Base-by-base conservation (phyloP, 2,329 filamentous ascomycete species). In the Diaporthe vaccinii region DNA sequence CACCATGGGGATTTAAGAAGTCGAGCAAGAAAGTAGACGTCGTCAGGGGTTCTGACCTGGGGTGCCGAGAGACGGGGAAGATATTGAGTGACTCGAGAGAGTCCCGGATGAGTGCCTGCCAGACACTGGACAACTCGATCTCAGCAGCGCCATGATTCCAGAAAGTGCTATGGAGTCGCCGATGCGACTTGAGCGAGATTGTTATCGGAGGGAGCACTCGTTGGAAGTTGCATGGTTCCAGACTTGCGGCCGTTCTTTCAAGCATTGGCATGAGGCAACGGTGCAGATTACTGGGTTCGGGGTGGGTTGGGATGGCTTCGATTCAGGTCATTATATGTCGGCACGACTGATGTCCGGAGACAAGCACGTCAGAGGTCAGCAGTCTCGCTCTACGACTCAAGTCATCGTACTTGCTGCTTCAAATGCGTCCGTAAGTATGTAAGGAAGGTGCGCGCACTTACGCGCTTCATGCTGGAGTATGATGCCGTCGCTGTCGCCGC, bases 221-320 rank as follows among this genome's bases (percentile, higher is more conserved):
- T 82, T 88, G 87, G 81, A 91, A 84, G 78, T 85, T 85, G 84
- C 88, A 87, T 82, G 89, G 86, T 86, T 91, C 89, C 82, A 91
- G 83, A 82, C 84, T 86, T 76, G 87, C 86, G 55, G 88, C 88
- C 74, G 89, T 89, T 86, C 89, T 87, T 85, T 91, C 89, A 79
- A 91, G 87, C 89, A 91, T 90, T 82, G 84, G 85, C 79, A 80
- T 80, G 62, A 78, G 76, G 74, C 72, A 62, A 73, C 59, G 69
- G 74, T 61, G 70, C 65, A 67, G 70, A 59, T 62, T 67, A 69
- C 25, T 73, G 17, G 62, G 58, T 58, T 70, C 68, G 69, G 53
- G 41, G 58, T 67, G 65, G 25, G n/a, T 55, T 55, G 39, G 31
- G 22, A 39, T 59, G 25, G 62, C 44, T 67, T 67, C 49, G 55